Percentiles rank a stretch among this genome's conserved stretches.
These are phyloP conservation scores for Mentha longifolia DNA, from an alignment of 257 asterid genomes.

Conservation along the genomic window DNA sequence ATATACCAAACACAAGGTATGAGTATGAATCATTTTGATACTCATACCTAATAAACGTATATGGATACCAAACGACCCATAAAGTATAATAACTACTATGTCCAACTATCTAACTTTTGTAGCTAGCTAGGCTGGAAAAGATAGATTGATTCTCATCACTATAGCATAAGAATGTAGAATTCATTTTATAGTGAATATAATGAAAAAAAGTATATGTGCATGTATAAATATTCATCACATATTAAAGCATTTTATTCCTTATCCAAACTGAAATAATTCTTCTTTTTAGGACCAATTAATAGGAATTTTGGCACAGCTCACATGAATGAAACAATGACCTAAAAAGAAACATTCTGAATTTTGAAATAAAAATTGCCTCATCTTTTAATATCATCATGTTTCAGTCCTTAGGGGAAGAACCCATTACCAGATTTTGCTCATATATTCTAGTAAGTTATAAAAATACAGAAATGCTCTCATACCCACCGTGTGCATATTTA, in stretches of 20 bases:
- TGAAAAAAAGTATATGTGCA: neutral
- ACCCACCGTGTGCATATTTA: too few relatives aligned
- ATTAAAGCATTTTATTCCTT: slow-evolving; percentile 21
- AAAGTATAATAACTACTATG: too few relatives aligned
- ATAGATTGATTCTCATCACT: slow-evolving; percentile 8
- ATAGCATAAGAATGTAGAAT: slow-evolving; percentile 14
- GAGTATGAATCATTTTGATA: too few relatives aligned
- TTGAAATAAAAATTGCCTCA: neutral
- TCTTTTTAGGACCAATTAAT: slow-evolving; percentile 19
- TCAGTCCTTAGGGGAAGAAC: neutral
- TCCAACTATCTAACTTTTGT: too few relatives aligned
- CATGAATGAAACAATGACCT: slow-evolving; percentile 20
- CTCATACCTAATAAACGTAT: too few relatives aligned
- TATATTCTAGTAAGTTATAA: too few relatives aligned
- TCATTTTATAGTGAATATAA: neutral
- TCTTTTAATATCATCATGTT: neutral
- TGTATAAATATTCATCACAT: neutral
- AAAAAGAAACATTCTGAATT: slow-evolving; percentile 6
- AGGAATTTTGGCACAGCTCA: slow-evolving; percentile 38
- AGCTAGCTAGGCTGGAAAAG: slow-evolving; percentile 1
- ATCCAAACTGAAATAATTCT: slow-evolving; percentile 14
- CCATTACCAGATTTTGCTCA: neutral
- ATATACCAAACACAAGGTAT: too few relatives aligned
- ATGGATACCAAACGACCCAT: too few relatives aligned
- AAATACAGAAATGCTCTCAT: too few relatives aligned